Evolutionary conservation across 805 yeast species (phyloP), one percentile per base, ranked within the genome.

Genomic region (Starmerella tilneyi): DNA sequence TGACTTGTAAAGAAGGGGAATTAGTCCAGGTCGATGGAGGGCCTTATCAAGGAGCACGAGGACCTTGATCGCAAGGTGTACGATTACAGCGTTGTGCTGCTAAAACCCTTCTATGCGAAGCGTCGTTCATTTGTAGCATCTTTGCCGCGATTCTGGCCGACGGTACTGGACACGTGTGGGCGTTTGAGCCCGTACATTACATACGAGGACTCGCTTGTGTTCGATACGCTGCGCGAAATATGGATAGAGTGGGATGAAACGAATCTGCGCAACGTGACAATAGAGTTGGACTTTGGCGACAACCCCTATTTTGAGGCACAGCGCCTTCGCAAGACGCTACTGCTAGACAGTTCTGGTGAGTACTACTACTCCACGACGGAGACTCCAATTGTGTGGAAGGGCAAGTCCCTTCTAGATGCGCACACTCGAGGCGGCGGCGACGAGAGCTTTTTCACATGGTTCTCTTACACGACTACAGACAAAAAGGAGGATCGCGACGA

Each of bases 391-490:
- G 56, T 68, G 44, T 85, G 95, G 95, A 94, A 94, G 6, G 54
- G 62, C 21, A 78, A 73, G 33, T 71, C 79, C 52, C 68, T 79
- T 51, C 84, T 94, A 1, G 56, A 59, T 3, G 54, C 62, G 37
- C 71, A 69, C 41, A 63, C 66, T 33, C 31, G 28, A 3, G 65
- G 68, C 31, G 67, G 69, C 24, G 11, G 30, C 21, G 64, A 76
- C 35, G 79, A 79, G 57, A 78, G 89, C 12, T 81, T 89, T 57
- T 88, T 89, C 62, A 80, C 85, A 5, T 88, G 88, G 79, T 88
- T 86, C 59, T 67, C 69, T 39, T 86, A 94, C 88, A 81, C 92
- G 0, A 94, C 94, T 0, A 60, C 64, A 28, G 79, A 78, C 51
- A 81, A 84, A 1, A 82, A 84, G 1, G 67, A 83, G 78, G 59